Conservation (phyloP, 2,329 filamentous ascomycete species). For the Stemphylium lycopersici region DNA sequence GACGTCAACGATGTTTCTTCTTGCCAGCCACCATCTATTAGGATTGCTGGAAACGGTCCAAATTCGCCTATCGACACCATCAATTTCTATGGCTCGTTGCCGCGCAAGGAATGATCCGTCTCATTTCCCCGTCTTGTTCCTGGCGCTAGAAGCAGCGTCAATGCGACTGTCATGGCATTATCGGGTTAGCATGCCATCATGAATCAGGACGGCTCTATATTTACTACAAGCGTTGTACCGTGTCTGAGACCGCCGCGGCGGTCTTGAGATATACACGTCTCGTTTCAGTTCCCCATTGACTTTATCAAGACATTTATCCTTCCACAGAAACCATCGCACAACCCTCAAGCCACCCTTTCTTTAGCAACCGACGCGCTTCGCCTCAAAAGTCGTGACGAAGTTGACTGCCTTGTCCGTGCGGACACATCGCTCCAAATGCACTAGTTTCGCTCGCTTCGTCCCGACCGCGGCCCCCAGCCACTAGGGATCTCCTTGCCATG, state of each 20-base stretch:
- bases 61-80: slow-evolving; percentile 3
- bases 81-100: not conserved
- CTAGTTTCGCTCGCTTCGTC: slow-evolving; percentile 13
- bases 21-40: not conserved
- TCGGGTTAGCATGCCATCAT: not conserved
- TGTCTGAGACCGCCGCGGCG: not conserved
- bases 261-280: too few relatives aligned
- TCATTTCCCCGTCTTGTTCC: slow-evolving; percentile 8
- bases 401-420: slow-evolving; percentile 7
- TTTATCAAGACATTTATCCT: too few relatives aligned
- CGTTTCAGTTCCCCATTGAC: not conserved
- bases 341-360: not conserved
- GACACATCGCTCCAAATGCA: not conserved
- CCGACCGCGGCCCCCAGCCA: not conserved
- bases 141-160: slow-evolving; percentile 1
- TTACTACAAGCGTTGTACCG: not conserved
- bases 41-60: not conserved
- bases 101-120: slow-evolving; percentile 1
- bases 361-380: not conserved
- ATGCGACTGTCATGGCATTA: not conserved
- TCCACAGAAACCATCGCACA: not conserved
- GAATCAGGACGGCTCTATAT: not conserved
- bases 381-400: slow-evolving; percentile 11
- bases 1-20: slow-evolving; percentile 13
- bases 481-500: not conserved